These are phyloP conservation scores for Silene uniflora DNA, from an alignment of 148 eudicot genomes.

Conservation along the genomic window DNA sequence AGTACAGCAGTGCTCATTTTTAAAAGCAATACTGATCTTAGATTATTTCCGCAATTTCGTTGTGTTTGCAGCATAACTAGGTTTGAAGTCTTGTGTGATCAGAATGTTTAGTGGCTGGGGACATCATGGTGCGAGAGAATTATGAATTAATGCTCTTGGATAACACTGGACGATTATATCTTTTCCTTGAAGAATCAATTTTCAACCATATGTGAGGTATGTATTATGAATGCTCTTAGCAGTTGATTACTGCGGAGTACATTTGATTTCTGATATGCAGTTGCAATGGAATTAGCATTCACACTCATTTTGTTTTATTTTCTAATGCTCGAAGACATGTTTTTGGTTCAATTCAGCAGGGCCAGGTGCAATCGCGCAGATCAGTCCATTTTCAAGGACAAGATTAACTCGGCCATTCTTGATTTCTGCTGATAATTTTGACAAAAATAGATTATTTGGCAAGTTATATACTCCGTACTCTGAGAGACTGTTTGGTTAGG, in stretches of 20 bases:
- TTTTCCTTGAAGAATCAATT: neutral
- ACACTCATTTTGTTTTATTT: neutral
- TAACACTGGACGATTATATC: neutral
- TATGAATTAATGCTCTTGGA: neutral
- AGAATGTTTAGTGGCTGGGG: constrained; percentile 12
- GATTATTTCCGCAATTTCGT: constrained; percentile 5
- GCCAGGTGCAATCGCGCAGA: neutral
- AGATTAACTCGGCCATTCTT: no score
- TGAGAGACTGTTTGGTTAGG: no score
- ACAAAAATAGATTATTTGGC: neutral
- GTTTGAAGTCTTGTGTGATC: constrained; percentile 61
- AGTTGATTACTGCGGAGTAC: neutral
- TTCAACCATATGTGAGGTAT: neutral
- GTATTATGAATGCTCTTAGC: neutral
- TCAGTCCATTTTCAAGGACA: neutral
- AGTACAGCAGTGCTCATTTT: neutral
- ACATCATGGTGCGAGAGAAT: neutral
- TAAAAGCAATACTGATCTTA: neutral
- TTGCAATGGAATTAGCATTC: neutral
- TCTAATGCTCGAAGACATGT: neutral
- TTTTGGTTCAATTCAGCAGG: neutral
- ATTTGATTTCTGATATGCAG: neutral
- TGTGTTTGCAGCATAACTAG: constrained; percentile 56
- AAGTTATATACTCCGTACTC: neutral
- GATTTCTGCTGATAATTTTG: neutral